Evolutionary conservation across 192 early-diverging fungal species (phyloP).

Genomic region (Backusella morwellensis): DNA sequence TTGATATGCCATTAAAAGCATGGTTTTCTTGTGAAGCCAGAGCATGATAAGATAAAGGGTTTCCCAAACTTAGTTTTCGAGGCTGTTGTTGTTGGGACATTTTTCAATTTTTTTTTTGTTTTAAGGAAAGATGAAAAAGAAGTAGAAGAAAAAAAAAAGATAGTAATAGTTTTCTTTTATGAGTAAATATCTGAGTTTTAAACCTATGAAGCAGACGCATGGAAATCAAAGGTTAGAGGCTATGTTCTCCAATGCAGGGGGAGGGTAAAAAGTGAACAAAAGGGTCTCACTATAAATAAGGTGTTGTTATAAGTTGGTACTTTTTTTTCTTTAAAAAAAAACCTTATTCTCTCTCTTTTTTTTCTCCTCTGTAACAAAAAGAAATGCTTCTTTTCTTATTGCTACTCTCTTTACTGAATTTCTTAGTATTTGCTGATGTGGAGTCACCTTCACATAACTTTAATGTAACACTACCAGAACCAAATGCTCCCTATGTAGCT

Average conservation of each 20-base stretch:
- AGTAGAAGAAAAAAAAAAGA: neutral
- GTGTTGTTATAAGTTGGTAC: neutral
- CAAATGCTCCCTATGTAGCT: conserved; percentile 29
- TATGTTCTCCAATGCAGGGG: neutral
- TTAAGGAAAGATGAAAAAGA: neutral
- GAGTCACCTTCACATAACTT: conserved; percentile 20
- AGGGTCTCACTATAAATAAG: neutral
- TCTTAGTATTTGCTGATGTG: conserved; percentile 13
- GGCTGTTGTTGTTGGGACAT: neutral
- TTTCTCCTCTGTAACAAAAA: neutral
- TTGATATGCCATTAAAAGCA: neutral
- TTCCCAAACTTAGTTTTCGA: neutral
- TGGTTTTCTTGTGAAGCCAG: neutral
- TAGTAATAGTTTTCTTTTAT: neutral
- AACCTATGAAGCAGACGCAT: neutral
- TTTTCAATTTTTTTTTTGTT: neutral
- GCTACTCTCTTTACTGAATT: conserved; percentile 1
- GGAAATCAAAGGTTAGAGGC: neutral
- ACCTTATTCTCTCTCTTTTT: neutral
- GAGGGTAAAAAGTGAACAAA: neutral
- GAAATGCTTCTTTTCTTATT: conserved; percentile 3
- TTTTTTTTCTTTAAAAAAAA: neutral
- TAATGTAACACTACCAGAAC: conserved; percentile 30
- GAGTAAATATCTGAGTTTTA: neutral
- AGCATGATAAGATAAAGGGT: neutral